phyloP scores from a whole-genome alignment of 176 grass and related monocot genomes.

The Bothriochloa decipiens region DNA sequence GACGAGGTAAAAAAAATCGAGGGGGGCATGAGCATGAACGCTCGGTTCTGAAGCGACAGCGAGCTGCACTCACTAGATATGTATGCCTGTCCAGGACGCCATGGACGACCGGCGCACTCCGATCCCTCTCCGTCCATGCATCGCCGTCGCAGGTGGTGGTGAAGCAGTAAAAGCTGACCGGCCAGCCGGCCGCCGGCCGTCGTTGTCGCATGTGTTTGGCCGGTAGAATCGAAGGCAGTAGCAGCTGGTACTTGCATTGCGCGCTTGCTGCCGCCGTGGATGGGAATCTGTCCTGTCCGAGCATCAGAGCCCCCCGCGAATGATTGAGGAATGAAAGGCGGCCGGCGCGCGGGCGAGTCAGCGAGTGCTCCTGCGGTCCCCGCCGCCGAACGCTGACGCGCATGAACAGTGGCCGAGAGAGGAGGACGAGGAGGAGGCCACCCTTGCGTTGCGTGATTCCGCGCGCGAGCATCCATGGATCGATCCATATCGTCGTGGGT shows the following conservation, averaged over 20 bases:
- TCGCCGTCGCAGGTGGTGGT: constrained; percentile 7
- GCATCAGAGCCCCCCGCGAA: constrained; percentile 32
- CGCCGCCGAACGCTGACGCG: constrained; percentile 3
- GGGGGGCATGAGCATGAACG: background rate
- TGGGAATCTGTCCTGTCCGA: constrained; percentile 1
- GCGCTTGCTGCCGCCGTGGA: background rate
- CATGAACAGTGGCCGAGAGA: background rate
- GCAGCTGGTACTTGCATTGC: constrained; percentile 26
- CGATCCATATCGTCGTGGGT: background rate
- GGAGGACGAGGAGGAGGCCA: too few relatives aligned
- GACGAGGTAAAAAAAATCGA: background rate
- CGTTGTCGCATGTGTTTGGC: constrained; percentile 7
- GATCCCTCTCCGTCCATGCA: background rate
- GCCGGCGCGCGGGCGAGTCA: constrained; percentile 2
- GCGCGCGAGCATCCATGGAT: background rate
- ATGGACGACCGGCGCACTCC: background rate
- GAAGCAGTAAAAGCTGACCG: background rate
- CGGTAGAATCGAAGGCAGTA: background rate
- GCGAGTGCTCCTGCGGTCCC: constrained; percentile 51
- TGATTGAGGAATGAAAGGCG: constrained; percentile 41
- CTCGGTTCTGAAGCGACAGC: constrained; percentile 24
- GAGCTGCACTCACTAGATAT: constrained; percentile 18
- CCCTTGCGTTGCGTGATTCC: constrained; percentile 22
- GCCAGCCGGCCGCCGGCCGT: background rate
- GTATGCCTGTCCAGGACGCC: too few relatives aligned